Evolutionary conservation across 2,329 filamentous ascomycete genomes (phyloP), one percentile per base, ranked within the genome.

Genomic region (Fusarium coffeatum): DNA sequence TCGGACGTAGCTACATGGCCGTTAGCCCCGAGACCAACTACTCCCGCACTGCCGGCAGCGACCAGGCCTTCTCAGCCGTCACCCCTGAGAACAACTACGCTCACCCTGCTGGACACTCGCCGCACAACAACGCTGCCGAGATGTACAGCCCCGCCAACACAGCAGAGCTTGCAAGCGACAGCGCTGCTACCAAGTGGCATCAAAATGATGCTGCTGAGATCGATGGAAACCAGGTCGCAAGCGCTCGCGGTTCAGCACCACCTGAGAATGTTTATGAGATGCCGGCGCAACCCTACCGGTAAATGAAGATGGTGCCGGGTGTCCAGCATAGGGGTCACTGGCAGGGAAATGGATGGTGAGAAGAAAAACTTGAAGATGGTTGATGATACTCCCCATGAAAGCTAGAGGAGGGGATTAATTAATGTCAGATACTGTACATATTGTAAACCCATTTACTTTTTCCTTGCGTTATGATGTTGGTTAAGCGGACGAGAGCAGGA

Each of bases 221-320:
- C 61, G 81, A 82, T 58, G 75, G 79, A 48, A 74, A 78, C 45
- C 72, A 78, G 30, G 74, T 80, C 8, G 68, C 76, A 69, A 74
- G 65, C 54, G 41, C 68, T 27, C 73, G 63, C n/a, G 71, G 69
- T 23, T 54, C 71, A 51, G 59, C 72, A 45, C 74, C 72, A 55
- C 69, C 78, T 72, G 66, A 77, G 75, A 68, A 79, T 69, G 80
- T 83, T 8, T 83, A 81, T 59, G 82, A 83, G 76, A 83, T 83
- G 82, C 79, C 81, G 5, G 70, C 78, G 15, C 77, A 82, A 68
- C 66, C 60, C 30, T 83, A 81, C 67, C 76, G 76, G 60, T 83
- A 76, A 73, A 71, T 27, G 41, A 56, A 40, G 12, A 37, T 22
- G 28, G 32, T 32, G 50, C n/a, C 50, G 46, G n/a, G 20, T 50